Evolutionary conservation across 306 rosid species (phyloP).

Genomic region (Rosa rugosa): DNA sequence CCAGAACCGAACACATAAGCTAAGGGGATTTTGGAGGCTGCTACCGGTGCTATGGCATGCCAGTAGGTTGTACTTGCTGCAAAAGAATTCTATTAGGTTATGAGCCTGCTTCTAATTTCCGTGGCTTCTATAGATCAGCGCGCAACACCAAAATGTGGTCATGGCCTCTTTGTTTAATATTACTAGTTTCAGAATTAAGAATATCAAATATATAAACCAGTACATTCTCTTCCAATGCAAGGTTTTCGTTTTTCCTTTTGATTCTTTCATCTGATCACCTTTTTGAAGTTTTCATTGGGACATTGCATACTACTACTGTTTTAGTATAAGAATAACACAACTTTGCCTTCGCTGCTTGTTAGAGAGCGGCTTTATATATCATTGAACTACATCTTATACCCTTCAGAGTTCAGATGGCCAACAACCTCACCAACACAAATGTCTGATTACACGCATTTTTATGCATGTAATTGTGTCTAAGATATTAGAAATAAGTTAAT

Average conservation of each 20-base stretch:
- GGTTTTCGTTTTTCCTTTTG: background rate
- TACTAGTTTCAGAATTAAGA: background rate
- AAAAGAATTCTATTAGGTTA: background rate
- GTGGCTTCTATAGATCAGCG: background rate
- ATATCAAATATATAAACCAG: background rate
- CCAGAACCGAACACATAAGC: conserved; percentile 74
- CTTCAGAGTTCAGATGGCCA: too few species aligned
- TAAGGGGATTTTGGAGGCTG: conserved; percentile 58
- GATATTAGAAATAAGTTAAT: too few species aligned
- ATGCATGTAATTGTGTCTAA: too few species aligned
- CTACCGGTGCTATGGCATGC: conserved; percentile 31
- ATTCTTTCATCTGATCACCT: background rate
- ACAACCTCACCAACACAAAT: too few species aligned
- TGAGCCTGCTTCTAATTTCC: conserved; percentile 6
- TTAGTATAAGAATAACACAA: background rate
- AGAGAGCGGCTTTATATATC: background rate
- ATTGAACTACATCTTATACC: background rate
- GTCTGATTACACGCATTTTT: too few species aligned
- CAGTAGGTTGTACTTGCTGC: conserved; percentile 28
- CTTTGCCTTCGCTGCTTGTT: too few species aligned
- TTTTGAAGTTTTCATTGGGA: background rate
- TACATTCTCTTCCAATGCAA: background rate
- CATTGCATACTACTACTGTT: background rate
- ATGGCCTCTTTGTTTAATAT: conserved; percentile 1
- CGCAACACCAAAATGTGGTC: background rate